A percentile compares a stretch with the other conserved stretches of the same genome.
Conservation (phyloP, 257 asterid genomes). For the Ballota nigra region DNA sequence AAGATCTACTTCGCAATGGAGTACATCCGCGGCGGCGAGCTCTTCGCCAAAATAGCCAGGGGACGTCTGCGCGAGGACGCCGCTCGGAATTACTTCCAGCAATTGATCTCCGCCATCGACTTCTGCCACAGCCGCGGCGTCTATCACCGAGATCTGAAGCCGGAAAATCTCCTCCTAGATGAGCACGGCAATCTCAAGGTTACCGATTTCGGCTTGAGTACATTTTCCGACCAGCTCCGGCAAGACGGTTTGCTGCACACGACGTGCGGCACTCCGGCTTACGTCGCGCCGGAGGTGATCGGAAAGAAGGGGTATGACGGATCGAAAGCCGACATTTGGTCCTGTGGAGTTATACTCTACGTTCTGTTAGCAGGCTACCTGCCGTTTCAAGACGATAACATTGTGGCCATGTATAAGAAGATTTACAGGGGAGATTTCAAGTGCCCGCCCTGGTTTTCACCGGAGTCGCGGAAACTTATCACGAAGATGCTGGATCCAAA, state of each 20-base stretch:
- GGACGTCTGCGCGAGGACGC: constrained; percentile 54
- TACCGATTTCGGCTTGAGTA: constrained; percentile 66
- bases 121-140: constrained; percentile 77
- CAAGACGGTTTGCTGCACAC: constrained; percentile 72
- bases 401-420: constrained; percentile 51
- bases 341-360: constrained; percentile 65
- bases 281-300: constrained; percentile 72
- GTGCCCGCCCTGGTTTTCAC: constrained; percentile 72
- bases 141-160: constrained; percentile 66
- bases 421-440: constrained; percentile 62
- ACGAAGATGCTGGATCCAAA: constrained; percentile 64
- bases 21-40: constrained; percentile 66
- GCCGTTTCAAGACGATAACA: constrained; percentile 68
- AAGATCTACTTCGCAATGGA: constrained; percentile 73
- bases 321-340: constrained; percentile 64
- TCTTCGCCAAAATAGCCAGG: constrained; percentile 44
- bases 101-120: constrained; percentile 63
- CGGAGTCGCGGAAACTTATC: constrained; percentile 49
- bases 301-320: constrained; percentile 70
- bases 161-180: constrained; percentile 62
- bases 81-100: constrained; percentile 65
- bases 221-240: constrained; percentile 53
- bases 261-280: constrained; percentile 73
- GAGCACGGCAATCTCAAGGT: constrained; percentile 62
- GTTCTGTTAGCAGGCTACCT: constrained; percentile 58